Evolutionary conservation across 345 rosid genomes (phyloP), one percentile per base, ranked within the genome.

Genomic region (Linum lewisii): DNA sequence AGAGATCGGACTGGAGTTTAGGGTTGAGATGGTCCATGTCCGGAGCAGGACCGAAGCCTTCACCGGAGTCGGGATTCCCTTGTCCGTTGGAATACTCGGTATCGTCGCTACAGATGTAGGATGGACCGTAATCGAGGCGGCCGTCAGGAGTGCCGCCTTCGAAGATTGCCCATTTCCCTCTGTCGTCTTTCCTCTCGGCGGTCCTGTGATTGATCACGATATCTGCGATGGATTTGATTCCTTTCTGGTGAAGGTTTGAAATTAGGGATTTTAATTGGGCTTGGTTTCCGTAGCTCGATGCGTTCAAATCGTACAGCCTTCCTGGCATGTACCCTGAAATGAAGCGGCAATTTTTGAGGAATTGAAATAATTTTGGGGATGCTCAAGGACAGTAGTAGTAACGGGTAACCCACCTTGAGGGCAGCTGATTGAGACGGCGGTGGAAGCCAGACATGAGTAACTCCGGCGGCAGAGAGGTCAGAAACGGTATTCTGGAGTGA

Each of bases 401-500:
- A n/a, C n/a, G n/a, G n/a, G n/a, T n/a, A 19, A 34, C 22, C n/a
- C 63, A 84, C 98, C 96, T 70, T 88, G 69, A 0, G 75, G 15
- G 76, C 66, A 44, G 47, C 84, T 2, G 98, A 92, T 22, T 88
- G 98, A 50, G 96, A 92, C 2, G 98, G 71, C 7, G 98, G 96
- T 53, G 96, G 98, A 73, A 88, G 95, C 98, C 96, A 92, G 36
- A 92, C 77, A 66, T 86, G 95, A 59, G 98, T 81, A 54, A 86
- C 67, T 57, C 93, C 95, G 21, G 87, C 83, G n/a, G 42, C 69
- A 44, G 78, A 80, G 60, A 88, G 59, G 32, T 88, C 95, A 55
- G 84, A 69, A 47, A 84, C 58, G 21, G 67, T 59, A 66, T 65
- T 84, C 69, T 74, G 80, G 15, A 92, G 77, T 1, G 77, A 81